Conservation (phyloP, 2,329 filamentous ascomycete genomes). For the Cladosporium sp. region DNA sequence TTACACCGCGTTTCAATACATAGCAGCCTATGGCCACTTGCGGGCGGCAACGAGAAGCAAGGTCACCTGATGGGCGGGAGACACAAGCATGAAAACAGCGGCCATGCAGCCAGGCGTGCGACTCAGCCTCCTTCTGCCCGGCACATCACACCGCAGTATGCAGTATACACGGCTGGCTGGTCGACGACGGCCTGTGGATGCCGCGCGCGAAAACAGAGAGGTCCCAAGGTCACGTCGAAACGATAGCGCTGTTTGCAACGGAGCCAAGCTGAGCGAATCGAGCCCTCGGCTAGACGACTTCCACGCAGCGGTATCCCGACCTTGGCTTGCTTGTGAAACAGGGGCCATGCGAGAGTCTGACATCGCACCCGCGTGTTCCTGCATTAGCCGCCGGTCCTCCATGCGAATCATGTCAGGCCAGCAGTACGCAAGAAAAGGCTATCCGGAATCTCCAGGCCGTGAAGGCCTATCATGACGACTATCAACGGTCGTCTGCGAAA, state of each 20-base stretch:
- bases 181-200: neutral
- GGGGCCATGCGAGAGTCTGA: constrained; percentile 11
- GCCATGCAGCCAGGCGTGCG: neutral
- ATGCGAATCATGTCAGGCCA: neutral
- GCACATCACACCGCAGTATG: constrained; percentile 6
- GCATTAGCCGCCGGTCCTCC: constrained; percentile 10
- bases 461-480: neutral
- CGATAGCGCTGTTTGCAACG: constrained; percentile 11
- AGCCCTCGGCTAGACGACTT: constrained; percentile 1
- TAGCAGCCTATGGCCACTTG: neutral
- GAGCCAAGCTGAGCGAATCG: constrained; percentile 12
- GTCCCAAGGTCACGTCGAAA: constrained; percentile 7
- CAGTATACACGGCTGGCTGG: neutral
- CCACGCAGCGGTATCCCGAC: neutral
- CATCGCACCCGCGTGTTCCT: constrained; percentile 8
- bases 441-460: neutral
- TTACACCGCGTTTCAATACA: neutral
- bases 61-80: neutral
- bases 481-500: neutral
- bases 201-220: constrained; percentile 15
- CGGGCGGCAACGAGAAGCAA: neutral
- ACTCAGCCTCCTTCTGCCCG: constrained; percentile 4
- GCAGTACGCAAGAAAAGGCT: neutral
- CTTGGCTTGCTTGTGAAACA: constrained; percentile 17
- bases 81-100: neutral